Conservation (phyloP, 2,329 filamentous ascomycete genomes). For the Calonectria fujianensis region DNA sequence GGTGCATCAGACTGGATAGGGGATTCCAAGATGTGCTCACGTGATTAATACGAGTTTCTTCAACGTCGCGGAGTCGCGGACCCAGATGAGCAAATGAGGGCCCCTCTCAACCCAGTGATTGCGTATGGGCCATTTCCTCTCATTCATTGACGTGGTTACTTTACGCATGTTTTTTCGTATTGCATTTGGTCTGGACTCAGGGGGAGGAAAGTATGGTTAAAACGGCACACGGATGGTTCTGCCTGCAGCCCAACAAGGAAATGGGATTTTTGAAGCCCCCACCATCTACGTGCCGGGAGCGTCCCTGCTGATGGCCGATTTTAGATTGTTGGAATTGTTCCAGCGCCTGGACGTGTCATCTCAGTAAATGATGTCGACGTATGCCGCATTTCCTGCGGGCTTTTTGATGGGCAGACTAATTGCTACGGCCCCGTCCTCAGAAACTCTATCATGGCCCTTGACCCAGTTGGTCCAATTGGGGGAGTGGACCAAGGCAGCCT, state of each 20-base stretch:
- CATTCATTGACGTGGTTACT: not conserved
- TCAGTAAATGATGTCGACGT: conserved; percentile 16
- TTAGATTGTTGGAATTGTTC: not conserved
- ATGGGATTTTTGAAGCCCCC: not conserved
- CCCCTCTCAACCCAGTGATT: not conserved
- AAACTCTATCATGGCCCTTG: conserved; percentile 12
- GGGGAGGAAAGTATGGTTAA: not conserved
- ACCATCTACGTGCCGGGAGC: not conserved
- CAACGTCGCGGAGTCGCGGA: not conserved
- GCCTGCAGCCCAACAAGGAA: not conserved
- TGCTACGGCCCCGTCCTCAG: not conserved
- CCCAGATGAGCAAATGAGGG: not conserved
- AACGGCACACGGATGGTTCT: not conserved
- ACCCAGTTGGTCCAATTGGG: not conserved
- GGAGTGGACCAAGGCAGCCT: not conserved
- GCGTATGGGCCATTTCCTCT: not conserved
- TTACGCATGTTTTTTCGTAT: not conserved
- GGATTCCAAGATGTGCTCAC: not conserved
- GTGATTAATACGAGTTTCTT: not conserved
- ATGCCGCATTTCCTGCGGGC: not conserved
- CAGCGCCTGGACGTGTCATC: not conserved
- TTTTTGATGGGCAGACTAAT: not conserved
- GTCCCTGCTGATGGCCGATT: not conserved
- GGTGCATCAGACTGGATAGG: not conserved
- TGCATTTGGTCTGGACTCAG: not conserved